phyloP scores from a whole-genome alignment of 2,329 filamentous ascomycete species.

The Hymenoscyphus occultus region DNA sequence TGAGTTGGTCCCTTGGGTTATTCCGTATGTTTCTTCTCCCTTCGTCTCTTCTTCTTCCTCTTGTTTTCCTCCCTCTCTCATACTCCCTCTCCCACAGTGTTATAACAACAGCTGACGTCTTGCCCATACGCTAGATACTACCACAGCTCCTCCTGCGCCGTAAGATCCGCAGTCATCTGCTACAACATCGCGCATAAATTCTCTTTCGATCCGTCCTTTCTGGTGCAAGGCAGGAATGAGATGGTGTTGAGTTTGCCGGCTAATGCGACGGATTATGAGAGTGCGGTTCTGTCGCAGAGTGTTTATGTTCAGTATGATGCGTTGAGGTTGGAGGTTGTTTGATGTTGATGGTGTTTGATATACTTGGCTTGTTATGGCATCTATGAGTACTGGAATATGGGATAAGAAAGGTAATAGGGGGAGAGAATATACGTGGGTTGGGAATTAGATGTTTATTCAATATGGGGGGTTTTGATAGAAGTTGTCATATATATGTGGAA shows the following conservation, averaged over 20 bases:
- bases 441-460: too few species aligned
- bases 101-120: conserved; percentile 12
- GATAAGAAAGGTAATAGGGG: too few species aligned
- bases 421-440: too few species aligned
- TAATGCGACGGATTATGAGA: conserved; percentile 57
- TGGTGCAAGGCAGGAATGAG: conserved; percentile 53
- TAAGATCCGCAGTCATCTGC: conserved; percentile 57
- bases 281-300: conserved; percentile 51
- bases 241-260: conserved; percentile 57
- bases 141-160: conserved; percentile 57
- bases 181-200: conserved; percentile 62
- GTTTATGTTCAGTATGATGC: conserved; percentile 67
- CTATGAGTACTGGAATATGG: too few species aligned
- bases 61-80: neutral
- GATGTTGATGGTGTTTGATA: neutral
- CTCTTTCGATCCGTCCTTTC: conserved; percentile 47
- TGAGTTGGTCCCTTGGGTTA: conserved; percentile 51
- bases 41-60: neutral
- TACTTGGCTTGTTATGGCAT: too few species aligned
- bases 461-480: too few species aligned
- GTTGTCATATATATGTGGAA: too few species aligned
- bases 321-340: conserved; percentile 52
- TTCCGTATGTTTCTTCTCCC: conserved; percentile 45
- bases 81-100: neutral
- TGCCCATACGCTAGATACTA: conserved; percentile 42